These are phyloP conservation scores for Lentinula aciculospora DNA, from an alignment of 768 basidiomycete species.

Conservation along the genomic window DNA sequence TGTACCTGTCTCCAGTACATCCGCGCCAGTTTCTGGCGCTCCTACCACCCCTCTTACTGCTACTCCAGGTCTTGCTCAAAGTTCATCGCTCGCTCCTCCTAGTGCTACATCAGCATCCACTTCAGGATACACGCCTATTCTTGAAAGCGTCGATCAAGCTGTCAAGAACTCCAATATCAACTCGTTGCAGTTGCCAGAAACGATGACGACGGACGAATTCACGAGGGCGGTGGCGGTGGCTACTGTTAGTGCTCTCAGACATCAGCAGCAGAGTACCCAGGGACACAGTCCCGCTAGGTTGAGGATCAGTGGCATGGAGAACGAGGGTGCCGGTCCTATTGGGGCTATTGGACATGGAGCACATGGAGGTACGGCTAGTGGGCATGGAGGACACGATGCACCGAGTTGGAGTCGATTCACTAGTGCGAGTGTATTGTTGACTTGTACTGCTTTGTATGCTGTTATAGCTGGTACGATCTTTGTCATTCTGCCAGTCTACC, in stretches of 20 bases:
- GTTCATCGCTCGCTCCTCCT: slow-evolving; percentile 5
- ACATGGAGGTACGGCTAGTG: slow-evolving; percentile 34
- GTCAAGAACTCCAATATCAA: slow-evolving; percentile 54
- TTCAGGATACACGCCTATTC: slow-evolving; percentile 49
- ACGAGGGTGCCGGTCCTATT: not conserved
- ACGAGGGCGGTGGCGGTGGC: slow-evolving; percentile 92
- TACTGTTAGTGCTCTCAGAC: slow-evolving; percentile 84
- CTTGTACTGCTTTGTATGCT: slow-evolving; percentile 90
- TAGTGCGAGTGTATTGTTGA: slow-evolving; percentile 85
- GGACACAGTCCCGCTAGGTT: slow-evolving; percentile 39
- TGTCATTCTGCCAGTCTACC: not conserved
- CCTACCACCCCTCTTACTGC: not conserved
- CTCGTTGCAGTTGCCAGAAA: slow-evolving; percentile 49
- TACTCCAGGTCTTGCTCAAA: not conserved
- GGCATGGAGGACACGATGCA: slow-evolving; percentile 85
- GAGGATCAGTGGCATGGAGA: slow-evolving; percentile 30
- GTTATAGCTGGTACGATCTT: slow-evolving; percentile 82
- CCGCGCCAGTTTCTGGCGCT: not conserved
- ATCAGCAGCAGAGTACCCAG: slow-evolving; percentile 32
- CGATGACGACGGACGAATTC: slow-evolving; percentile 81
- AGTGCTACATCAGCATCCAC: slow-evolving; percentile 16
- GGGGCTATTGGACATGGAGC: slow-evolving; percentile 5
- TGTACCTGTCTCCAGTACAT: not conserved
- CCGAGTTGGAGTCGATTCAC: slow-evolving; percentile 92
- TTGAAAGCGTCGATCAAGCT: slow-evolving; percentile 76